These are phyloP conservation scores for Yamadazyma jaroonii DNA, from an alignment of 1,139 yeast species.

Conservation along the genomic window DNA sequence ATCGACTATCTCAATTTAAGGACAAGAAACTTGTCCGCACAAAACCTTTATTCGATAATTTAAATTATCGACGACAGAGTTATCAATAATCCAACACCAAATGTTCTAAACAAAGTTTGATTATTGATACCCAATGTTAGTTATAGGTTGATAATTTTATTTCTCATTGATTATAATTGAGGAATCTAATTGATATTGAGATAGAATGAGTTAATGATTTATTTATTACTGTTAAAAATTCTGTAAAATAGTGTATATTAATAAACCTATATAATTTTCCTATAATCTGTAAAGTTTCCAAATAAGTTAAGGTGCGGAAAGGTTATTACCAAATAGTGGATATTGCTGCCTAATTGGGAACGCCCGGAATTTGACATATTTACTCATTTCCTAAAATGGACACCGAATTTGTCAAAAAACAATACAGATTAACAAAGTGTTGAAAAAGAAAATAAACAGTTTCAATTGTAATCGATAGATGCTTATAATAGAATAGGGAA, in stretches of 20 bases:
- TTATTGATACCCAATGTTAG: background rate
- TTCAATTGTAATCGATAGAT: background rate
- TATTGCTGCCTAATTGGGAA: background rate
- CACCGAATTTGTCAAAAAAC: background rate
- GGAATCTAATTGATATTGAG: constrained; percentile 1
- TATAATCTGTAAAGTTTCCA: background rate
- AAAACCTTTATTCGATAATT: constrained; percentile 5
- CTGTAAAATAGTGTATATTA: constrained; percentile 4
- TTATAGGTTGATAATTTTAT: background rate
- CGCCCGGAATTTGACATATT: constrained; percentile 1
- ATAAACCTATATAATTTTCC: background rate
- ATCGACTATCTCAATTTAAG: constrained; percentile 1
- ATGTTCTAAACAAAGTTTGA: no score
- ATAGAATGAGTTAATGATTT: constrained; percentile 1
- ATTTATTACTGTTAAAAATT: constrained; percentile 1
- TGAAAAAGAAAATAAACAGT: background rate
- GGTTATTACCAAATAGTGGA: background rate
- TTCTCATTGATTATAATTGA: constrained; percentile 5
- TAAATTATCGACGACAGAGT: constrained; percentile 7
- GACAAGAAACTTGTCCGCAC: constrained; percentile 1
- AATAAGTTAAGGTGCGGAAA: background rate
- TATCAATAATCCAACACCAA: constrained; percentile 1
- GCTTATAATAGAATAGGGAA: no score
- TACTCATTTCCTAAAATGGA: background rate
- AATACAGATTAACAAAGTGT: no score